Evolutionary conservation across 2,329 filamentous ascomycete species (phyloP), one percentile per base, ranked within the genome.

Genomic region (Ilyonectria destructans): DNA sequence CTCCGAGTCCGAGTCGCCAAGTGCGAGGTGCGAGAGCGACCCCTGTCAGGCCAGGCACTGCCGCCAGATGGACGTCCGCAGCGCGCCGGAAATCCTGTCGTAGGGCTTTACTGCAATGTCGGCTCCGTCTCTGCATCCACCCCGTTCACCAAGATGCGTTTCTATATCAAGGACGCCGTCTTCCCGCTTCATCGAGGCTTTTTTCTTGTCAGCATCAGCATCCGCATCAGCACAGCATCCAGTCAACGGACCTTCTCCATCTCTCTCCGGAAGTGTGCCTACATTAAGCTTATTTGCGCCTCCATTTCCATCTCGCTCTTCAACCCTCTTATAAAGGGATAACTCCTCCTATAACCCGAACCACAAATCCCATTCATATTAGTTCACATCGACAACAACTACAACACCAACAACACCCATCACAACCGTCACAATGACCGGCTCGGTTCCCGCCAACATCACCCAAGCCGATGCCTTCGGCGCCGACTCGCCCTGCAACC

Each of bases 401-500:
- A 19, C 23, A 19, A 21, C n/a, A 52, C n/a, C 51, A 51, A 49
- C 17, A 12, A 21, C 46, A 6, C 19, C 17, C 62, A 10, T 17
- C 29, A 58, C 52, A 56, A 35, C 61, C 64, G 23, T 23, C 70
- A 74, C 54, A 5, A 79, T 77, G 77, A 61, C 64, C 19, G 29
- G 19, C 54, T 29, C 70, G 52, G 67, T 69, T 67, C 60, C 71
- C 51, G 55, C 69, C 68, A 62, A 71, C 66, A 46, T 49, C 5
- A 75, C 70, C 48, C 56, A 79, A 29, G 73, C 45, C 23, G 58
- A 75, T 54, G 65, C 71, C 68, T 88, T 87, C 60, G 86, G 87
- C 21, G 76, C 83, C 31, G 68, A 82, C 15, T 76, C 81, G 59
- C 86, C 82, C 68, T 88, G 86, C 77, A 85, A 81, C 17, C 80